A percentile compares a stretch with the other conserved stretches of the same genome.
These are phyloP conservation scores for Geopyxis carbonaria DNA, from an alignment of 495 filamentous ascomycete species.

Conservation along the genomic window DNA sequence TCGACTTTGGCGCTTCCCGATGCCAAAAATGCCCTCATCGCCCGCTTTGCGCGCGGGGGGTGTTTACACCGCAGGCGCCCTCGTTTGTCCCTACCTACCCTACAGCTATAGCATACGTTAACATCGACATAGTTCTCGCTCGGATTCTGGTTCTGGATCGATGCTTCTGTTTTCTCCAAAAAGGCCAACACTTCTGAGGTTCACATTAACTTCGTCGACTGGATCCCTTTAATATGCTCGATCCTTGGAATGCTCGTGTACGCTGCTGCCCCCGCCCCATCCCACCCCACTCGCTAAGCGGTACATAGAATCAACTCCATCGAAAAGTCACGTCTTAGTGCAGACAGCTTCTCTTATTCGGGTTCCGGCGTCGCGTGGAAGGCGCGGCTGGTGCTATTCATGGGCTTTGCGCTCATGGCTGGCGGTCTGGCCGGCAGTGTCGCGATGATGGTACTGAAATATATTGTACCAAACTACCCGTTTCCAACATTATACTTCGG, in stretches of 20 bases:
- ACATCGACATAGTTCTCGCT: constrained; percentile 73
- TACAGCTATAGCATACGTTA: constrained; percentile 16
- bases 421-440: constrained; percentile 88
- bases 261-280: too few relatives aligned
- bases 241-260: constrained; percentile 81
- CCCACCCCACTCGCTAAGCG: not conserved
- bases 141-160: constrained; percentile 91
- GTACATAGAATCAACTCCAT: constrained; percentile 65
- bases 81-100: constrained; percentile 7
- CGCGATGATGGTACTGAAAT: constrained; percentile 68
- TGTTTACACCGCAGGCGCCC: constrained; percentile 21
- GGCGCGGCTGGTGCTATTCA: constrained; percentile 81
- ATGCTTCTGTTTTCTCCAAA: constrained; percentile 73
- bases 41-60: constrained; percentile 18
- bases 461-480: constrained; percentile 59
- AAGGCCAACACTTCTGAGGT: constrained; percentile 57
- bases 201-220: constrained; percentile 93
- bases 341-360: constrained; percentile 73
- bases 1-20: constrained; percentile 20
- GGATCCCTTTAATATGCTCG: constrained; percentile 93
- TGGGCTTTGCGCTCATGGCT: constrained; percentile 86
- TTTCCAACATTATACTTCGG: constrained; percentile 84
- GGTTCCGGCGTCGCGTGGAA: constrained; percentile 89
- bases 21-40: constrained; percentile 20
- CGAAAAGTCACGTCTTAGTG: constrained; percentile 73